A percentile compares a stretch with the other conserved stretches of the same genome.
Evolutionary conservation across 148 eudicot species (phyloP).

Genomic region (Camellia granthamiana): DNA sequence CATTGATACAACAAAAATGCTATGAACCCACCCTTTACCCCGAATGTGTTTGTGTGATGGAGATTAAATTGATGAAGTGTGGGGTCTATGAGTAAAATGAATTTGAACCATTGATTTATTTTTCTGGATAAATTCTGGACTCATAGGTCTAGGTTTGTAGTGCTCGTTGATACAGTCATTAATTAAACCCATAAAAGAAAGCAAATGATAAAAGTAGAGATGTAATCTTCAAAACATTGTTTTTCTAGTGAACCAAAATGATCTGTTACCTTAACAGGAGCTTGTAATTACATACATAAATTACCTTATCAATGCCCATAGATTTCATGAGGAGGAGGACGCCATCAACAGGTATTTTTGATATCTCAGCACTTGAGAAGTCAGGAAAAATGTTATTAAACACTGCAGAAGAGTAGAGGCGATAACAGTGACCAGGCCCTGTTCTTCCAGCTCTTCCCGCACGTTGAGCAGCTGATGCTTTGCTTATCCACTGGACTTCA

Average conservation of each 20-base stretch:
- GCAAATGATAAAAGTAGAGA: not conserved
- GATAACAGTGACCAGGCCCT: slow-evolving; percentile 94
- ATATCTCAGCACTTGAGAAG: slow-evolving; percentile 74
- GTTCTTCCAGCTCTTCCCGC: slow-evolving; percentile 99
- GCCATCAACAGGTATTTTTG: slow-evolving; percentile 86
- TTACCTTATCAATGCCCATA: slow-evolving; percentile 71
- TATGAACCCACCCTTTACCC: too few relatives aligned
- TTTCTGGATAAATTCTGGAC: too few relatives aligned
- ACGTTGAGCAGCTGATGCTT: slow-evolving; percentile 91
- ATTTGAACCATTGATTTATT: too few relatives aligned
- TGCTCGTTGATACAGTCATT: too few relatives aligned
- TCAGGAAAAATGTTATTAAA: slow-evolving; percentile 54
- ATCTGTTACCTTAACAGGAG: not conserved
- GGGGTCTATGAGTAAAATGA: too few relatives aligned
- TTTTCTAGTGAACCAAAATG: not conserved
- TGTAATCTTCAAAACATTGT: not conserved
- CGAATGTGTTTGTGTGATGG: too few relatives aligned
- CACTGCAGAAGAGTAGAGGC: slow-evolving; percentile 75
- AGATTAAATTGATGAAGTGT: too few relatives aligned
- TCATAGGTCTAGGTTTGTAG: too few relatives aligned
- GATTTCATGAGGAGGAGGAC: slow-evolving; percentile 84
- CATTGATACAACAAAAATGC: not conserved
- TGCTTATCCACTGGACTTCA: slow-evolving; percentile 89
- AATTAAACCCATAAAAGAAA: too few relatives aligned
- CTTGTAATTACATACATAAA: not conserved